Base-by-base conservation (phyloP, 176 grass and related monocot genomes). In the Oryza officinalis region DNA sequence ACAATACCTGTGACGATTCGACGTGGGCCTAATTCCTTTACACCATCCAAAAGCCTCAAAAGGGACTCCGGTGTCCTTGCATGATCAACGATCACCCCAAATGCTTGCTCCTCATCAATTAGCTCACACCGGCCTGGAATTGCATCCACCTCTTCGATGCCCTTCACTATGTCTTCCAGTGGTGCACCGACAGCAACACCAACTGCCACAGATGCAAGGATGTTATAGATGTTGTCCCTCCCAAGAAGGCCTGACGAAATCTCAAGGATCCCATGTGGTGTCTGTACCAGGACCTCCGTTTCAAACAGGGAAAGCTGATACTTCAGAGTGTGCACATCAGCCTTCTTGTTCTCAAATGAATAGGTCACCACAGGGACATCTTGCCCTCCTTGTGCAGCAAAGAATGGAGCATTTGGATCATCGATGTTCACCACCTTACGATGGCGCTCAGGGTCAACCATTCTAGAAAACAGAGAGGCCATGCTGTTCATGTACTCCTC, bases 61-160 rank as follows among this genome's bases (percentile, higher is more conserved):
- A 98, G 67, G 86, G 87, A 72, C 70, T 93, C 92, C 10, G 96
- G 92, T 60, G 93, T 95, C 69, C 80, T 80, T 0, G 96, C 93
- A 83, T 93, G 87, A 79, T 98, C 96, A 60, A 98, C 86, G 14
- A 98, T 89, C 75, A 95, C 96, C 31, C 93, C 96, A 88, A 91
- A 98, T 8, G 93, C 92, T 91, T 98, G 96, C 27, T 98, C 96
- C 85, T 98, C 96, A 38, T 98, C 96, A 75, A 98, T 98, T 66
- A 95, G 87, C 80, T 98, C 96, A 78, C 89, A 93, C 38, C 92
- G 92, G 45, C 96, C 96, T 7, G 96, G 96, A 76, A 98, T 92
- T 70, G 92, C 90, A 90, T 98, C 96, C 40, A 98, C 96, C 85
- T 98, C 96, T 84, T 98, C 96, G 25, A 98, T 90, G 52, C 96